Evolutionary conservation across 768 basidiomycete genomes (phyloP), one percentile per base, ranked within the genome.

Genomic region (Coprinellus micaceus): DNA sequence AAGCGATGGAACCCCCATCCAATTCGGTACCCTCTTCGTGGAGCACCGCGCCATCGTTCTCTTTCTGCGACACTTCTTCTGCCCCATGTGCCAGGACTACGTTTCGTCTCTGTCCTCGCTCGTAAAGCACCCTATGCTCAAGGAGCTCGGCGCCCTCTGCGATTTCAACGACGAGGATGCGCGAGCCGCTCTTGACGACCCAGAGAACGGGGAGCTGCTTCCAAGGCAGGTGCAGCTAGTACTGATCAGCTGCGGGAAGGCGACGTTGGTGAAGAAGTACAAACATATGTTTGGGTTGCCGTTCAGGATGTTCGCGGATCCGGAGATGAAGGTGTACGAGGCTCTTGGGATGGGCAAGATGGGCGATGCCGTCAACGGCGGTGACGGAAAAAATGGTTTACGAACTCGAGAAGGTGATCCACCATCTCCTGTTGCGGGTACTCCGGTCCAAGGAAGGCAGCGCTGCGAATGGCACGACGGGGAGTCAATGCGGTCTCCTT

Each of bases 11-110:
- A 62, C 82, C 9, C 77, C 81, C 9, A 74, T 89, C 53, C 74
- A 71, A 33, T 93, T 95, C 58, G 86, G 88, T 0, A 80, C 85
- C 22, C 68, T 96, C 39, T 85, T 87, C 63, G 75, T 63, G 29
- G 59, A 64, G 7, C 74, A 73, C 47, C 73, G 74, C 56, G 88
- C 86, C 0, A 79, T 94, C 59, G 84, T 93, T 52, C 71, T 94
- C 40, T 96, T 96, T 74, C 86, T 97, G 60, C 78, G 94, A 41
- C 90, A 93, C 69, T 94, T 94, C 71, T 90, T 86, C 89, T 94
- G 92, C 65, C 86, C 89, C 0, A 70, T 85, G 12, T 92, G 90
- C 68, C 91, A 93, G 65, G 93, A 96, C 68, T 97, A 95, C 68
- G 84, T 94, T 78, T 76, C 82, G 40, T 86, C 84, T 30, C 77